phyloP scores from a whole-genome alignment of 106 monocot species.

The Ottelia alismoides region DNA sequence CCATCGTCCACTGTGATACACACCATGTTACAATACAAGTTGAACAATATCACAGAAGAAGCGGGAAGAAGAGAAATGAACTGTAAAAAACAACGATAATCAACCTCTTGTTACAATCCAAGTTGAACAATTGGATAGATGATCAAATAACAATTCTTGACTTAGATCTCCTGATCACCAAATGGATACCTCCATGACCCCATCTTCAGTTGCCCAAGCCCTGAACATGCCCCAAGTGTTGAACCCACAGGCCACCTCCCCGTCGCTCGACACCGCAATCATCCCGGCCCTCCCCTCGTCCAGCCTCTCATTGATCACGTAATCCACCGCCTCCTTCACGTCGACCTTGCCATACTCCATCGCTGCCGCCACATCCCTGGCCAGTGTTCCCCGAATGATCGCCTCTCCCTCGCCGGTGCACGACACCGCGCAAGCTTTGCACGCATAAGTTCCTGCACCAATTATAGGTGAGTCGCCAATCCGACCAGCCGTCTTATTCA shows the following conservation, averaged over 20 bases:
- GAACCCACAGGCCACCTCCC: constrained; percentile 62
- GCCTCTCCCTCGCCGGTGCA: no score
- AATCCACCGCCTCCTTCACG: constrained; percentile 56
- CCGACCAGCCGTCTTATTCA: constrained; percentile 79
- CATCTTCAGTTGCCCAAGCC: constrained; percentile 52
- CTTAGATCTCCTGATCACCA: no score
- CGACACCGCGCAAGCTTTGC: constrained; percentile 49
- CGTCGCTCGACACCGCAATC: constrained; percentile 55
- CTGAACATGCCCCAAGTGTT: constrained; percentile 69
- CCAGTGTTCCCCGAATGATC: constrained; percentile 83
- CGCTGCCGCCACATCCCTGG: constrained; percentile 67
- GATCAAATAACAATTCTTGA: no score
- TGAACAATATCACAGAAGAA: no score
- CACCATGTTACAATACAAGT: no score
- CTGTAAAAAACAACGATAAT: no score
- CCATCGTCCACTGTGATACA: no score
- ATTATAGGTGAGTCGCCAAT: constrained; percentile 86
- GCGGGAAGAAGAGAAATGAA: no score
- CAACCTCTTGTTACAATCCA: no score
- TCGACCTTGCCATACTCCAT: constrained; percentile 70
- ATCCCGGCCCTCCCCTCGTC: constrained; percentile 69
- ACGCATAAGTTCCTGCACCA: constrained; percentile 76
- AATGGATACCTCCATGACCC: constrained; percentile 57
- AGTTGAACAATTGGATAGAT: no score
- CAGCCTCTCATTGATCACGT: constrained; percentile 39